These are phyloP conservation scores for Coelastrella sp. DNA, from an alignment of 139 green algal genomes.

Conservation along the genomic window DNA sequence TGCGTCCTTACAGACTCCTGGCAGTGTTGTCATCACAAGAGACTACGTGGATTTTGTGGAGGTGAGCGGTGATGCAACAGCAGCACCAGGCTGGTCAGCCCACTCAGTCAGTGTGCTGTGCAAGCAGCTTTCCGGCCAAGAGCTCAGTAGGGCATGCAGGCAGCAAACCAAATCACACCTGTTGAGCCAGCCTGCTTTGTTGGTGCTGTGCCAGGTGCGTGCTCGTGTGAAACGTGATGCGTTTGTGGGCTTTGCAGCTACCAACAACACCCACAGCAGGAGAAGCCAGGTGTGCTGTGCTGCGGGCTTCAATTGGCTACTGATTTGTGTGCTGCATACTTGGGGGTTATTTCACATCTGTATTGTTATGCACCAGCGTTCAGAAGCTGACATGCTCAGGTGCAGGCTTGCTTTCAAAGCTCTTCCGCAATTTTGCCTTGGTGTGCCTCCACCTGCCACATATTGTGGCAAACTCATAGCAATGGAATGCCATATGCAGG, in stretches of 20 bases:
- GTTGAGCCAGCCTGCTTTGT: neutral
- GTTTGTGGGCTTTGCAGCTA: conserved; percentile 35
- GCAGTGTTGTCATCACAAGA: conserved; percentile 40
- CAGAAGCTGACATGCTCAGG: no score
- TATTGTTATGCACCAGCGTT: no score
- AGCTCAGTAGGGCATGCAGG: no score
- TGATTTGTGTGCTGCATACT: no score
- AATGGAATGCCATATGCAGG: no score
- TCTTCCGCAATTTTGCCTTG: no score
- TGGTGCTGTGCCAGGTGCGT: neutral
- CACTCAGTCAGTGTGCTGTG: neutral
- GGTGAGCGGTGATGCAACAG: neutral
- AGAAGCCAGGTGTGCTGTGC: neutral
- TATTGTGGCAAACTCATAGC: no score
- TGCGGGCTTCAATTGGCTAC: no score
- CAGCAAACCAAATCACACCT: neutral
- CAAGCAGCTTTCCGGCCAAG: neutral
- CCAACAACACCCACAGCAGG: neutral
- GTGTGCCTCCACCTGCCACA: no score
- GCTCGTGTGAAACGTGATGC: conserved; percentile 23
- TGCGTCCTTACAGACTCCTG: conserved; percentile 24
- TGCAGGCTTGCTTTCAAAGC: no score
- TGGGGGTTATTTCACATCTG: no score
- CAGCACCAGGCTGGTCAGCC: no score
- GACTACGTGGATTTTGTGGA: conserved; percentile 44